Percentiles rank a stretch among this genome's conserved stretches.
Evolutionary conservation across 495 filamentous ascomycete species (phyloP).

Genomic region (Eremomyces bilateralis): DNA sequence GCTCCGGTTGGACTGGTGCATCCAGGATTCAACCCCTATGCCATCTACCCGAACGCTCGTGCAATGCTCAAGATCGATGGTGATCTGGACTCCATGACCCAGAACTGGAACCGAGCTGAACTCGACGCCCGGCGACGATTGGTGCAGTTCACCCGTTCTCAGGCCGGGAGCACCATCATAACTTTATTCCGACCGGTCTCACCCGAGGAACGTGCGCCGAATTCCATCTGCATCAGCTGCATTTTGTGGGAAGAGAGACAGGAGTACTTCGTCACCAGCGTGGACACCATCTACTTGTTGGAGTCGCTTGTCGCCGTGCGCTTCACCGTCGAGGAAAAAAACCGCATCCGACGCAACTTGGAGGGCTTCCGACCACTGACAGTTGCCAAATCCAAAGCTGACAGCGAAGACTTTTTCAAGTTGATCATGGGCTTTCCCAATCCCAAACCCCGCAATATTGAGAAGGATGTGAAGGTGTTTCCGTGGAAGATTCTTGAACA

Average conservation of each 20-base stretch:
- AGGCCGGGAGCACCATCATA: conserved; percentile 26
- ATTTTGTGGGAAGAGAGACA: conserved; percentile 76
- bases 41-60: conserved; percentile 57
- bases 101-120: conserved; percentile 63
- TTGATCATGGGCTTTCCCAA: conserved; percentile 93
- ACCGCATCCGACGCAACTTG: conserved; percentile 82
- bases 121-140: conserved; percentile 53
- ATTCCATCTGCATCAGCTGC: conserved; percentile 23
- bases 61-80: conserved; percentile 69
- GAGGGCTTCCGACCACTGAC: conserved; percentile 80
- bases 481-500: conserved; percentile 67
- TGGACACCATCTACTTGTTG: conserved; percentile 83
- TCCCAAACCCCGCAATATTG: conserved; percentile 90
- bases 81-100: conserved; percentile 57
- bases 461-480: conserved; percentile 98
- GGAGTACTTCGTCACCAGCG: conserved; percentile 82
- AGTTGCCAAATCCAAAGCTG: conserved; percentile 73
- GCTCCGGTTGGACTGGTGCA: conserved; percentile 17
- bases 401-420: conserved; percentile 94
- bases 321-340: conserved; percentile 94
- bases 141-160: conserved; percentile 64
- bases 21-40: conserved; percentile 53
- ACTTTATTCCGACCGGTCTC: conserved; percentile 19
- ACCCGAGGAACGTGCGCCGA: conserved; percentile 14
- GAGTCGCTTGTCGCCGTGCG: conserved; percentile 65